A percentile compares a stretch with the other conserved stretches of the same genome.
These are phyloP conservation scores for Dalbergia cochinchinensis DNA, from an alignment of 306 rosid genomes.

Conservation along the genomic window DNA sequence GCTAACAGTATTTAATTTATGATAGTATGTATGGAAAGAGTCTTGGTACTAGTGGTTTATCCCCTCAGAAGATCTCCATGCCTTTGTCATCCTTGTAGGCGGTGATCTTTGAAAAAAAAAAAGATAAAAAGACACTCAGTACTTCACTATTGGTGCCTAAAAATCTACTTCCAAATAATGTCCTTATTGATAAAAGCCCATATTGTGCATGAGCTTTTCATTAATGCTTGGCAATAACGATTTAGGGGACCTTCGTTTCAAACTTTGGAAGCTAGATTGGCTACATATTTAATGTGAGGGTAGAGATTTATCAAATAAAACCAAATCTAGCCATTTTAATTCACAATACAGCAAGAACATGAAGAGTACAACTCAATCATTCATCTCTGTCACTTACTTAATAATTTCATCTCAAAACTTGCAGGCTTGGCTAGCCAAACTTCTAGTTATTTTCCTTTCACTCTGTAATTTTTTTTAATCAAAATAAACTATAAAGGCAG, in stretches of 20 bases:
- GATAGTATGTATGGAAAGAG: too few relatives aligned
- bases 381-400: neutral
- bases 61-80: too few relatives aligned
- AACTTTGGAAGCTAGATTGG: too few relatives aligned
- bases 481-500: neutral
- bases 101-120: too few relatives aligned
- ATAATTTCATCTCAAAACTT: neutral
- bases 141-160: too few relatives aligned
- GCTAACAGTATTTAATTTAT: too few relatives aligned
- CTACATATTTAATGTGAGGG: neutral
- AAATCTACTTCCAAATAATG: too few relatives aligned
- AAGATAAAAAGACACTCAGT: too few relatives aligned
- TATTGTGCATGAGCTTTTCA: neutral
- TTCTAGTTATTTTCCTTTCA: neutral
- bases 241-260: neutral
- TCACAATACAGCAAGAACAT: neutral
- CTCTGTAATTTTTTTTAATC: conserved; percentile 1
- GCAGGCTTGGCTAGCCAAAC: conserved; percentile 42
- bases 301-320: neutral
- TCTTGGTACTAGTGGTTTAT: too few relatives aligned
- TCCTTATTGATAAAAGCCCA: too few relatives aligned
- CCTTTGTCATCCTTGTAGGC: too few relatives aligned
- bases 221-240: neutral
- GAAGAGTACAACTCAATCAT: neutral
- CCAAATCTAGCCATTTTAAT: neutral